Base-by-base conservation (phyloP, 2,329 filamentous ascomycete species). In the Camillea tinctor region DNA sequence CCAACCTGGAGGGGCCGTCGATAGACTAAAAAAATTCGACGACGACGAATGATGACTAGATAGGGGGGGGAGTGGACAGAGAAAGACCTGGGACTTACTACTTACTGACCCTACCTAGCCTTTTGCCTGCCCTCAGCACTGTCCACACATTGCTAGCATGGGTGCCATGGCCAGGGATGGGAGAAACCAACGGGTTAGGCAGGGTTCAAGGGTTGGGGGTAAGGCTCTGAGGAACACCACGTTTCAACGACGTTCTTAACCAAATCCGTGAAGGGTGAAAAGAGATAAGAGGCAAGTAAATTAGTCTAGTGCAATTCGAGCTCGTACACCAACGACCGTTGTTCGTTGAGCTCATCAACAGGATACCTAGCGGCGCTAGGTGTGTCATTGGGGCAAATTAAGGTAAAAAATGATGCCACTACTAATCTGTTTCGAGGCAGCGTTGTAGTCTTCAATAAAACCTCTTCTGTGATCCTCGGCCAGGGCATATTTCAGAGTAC, bases 221-320 rank as follows among this genome's bases (percentile, higher is more conserved):
- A 50, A 26, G 48, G 54, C 58, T 59, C 30, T 56, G 48, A 60
- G 57, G 57, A 66, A 63, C 58, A 64, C 64, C 62, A 66, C 62
- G 64, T 66, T 66, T 59, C 60, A 64, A 62, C 57, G 55, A 59
- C 58, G 54, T 56, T 59, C 57, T 61, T 54, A 58, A 61, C 61
- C 60, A 61, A 55, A 40, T 24, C 58, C 50, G 60, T 56, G 20
- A 22, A 24, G 52, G 56, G 52, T 50, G 59, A 50, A 58, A 62
- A 60, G 57, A 59, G 40, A 56, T 55, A 59, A 63, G 19, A 23
- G 21, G 26, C 26, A 7, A 11, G 8, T 30, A 30, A 30, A 9
- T 30, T 30, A 30, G 26, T 30, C 7, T 30, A 30, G 7, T 9
- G 13, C 13, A 30, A 30, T 30, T 30, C 26, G 26, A 4, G 26